A percentile compares a stretch with the other conserved stretches of the same genome.
Conservation (phyloP, 2,329 filamentous ascomycete species). For the Cladosporium austrohemisphaericum region DNA sequence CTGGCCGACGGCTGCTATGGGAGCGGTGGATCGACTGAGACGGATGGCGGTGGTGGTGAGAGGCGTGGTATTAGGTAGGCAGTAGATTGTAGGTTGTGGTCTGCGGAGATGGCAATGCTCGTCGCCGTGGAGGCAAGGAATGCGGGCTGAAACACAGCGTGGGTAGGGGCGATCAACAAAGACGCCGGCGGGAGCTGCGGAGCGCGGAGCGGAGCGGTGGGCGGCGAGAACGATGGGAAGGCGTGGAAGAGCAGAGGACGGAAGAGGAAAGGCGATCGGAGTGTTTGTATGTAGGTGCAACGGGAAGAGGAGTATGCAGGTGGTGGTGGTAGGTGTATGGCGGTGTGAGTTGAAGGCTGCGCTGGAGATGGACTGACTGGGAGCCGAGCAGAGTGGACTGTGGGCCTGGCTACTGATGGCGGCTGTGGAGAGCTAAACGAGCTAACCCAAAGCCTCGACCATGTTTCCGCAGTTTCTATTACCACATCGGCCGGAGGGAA, state of each 20-base stretch:
- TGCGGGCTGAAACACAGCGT: constrained; percentile 14
- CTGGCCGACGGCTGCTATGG: constrained; percentile 6
- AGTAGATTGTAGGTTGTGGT: neutral
- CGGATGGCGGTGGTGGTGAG: neutral
- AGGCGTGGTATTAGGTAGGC: constrained; percentile 12
- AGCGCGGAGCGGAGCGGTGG: constrained; percentile 2
- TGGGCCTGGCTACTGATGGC: neutral
- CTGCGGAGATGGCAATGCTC: constrained; percentile 12
- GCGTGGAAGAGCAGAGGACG: neutral
- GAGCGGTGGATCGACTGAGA: neutral
- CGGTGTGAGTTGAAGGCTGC: neutral
- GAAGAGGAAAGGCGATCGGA: constrained; percentile 8
- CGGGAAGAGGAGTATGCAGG: neutral
- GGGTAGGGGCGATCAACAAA: constrained; percentile 16
- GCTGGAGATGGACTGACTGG: constrained; percentile 2
- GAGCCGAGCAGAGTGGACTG: neutral
- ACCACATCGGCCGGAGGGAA: neutral
- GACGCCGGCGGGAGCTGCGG: neutral
- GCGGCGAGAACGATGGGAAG: neutral
- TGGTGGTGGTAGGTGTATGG: constrained; percentile 6
- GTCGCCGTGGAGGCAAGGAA: constrained; percentile 15
- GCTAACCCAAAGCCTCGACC: neutral
- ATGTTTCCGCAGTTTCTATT: neutral
- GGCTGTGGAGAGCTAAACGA: constrained; percentile 4
- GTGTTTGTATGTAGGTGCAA: constrained; percentile 4